These are phyloP conservation scores for Biscutella auriculata DNA, from an alignment of 441 rosid species.

Conservation along the genomic window DNA sequence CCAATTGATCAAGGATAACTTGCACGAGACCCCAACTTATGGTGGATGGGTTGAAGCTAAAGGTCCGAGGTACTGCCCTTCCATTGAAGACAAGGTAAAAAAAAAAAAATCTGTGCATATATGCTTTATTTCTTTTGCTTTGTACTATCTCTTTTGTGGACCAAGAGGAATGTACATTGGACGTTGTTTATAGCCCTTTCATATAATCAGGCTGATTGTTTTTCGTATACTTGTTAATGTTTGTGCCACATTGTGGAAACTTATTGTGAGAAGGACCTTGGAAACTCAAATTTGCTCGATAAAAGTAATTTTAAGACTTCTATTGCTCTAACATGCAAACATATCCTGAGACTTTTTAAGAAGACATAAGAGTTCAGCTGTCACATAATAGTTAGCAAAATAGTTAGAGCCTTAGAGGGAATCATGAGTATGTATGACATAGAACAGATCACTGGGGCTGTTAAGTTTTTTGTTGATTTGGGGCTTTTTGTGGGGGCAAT, in stretches of 20 bases:
- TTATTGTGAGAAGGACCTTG: background rate
- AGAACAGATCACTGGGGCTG: background rate
- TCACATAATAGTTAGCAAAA: background rate
- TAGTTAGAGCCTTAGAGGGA: background rate
- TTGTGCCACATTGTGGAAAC: background rate
- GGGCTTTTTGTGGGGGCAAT: background rate
- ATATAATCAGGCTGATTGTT: background rate
- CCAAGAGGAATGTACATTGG: background rate
- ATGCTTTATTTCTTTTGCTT: background rate
- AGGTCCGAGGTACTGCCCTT: slow-evolving; percentile 99
- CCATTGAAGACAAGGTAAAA: slow-evolving; percentile 93
- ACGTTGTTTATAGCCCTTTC: background rate
- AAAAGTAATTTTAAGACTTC: background rate
- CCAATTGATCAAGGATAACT: slow-evolving; percentile 77
- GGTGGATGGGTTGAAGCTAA: slow-evolving; percentile 99
- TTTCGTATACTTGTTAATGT: background rate
- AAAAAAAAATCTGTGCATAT: background rate
- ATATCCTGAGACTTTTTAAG: background rate
- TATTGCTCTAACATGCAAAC: background rate
- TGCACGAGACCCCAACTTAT: slow-evolving; percentile 97
- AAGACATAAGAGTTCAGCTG: background rate
- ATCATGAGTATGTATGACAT: background rate
- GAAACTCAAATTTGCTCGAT: background rate
- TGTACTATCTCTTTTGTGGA: background rate
- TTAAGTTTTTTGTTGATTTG: background rate